phyloP scores from a whole-genome alignment of 1,284 basidiomycete genomes.

The Vanrija sp. region DNA sequence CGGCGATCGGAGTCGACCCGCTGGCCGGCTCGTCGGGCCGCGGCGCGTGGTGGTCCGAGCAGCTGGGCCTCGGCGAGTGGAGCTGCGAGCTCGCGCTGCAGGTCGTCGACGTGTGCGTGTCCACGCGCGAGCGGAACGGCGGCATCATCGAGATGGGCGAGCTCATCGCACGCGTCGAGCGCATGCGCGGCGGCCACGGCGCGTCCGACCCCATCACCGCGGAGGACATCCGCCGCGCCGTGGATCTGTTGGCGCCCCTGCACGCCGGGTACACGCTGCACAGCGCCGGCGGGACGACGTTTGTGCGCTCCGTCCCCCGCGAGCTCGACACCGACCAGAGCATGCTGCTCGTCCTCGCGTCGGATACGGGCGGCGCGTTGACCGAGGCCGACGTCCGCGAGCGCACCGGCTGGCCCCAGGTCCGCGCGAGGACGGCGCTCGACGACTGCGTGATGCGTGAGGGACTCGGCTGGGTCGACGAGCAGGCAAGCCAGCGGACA shows the following conservation, averaged over 20 bases:
- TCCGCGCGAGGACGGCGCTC: constrained; percentile 70
- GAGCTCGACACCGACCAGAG: constrained; percentile 80
- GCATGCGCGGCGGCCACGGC: constrained; percentile 55
- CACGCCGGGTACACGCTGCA: constrained; percentile 84
- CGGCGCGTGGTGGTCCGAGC: constrained; percentile 77
- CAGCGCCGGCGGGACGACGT: constrained; percentile 19
- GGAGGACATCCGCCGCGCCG: constrained; percentile 78
- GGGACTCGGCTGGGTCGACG: constrained; percentile 91
- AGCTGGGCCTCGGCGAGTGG: constrained; percentile 85
- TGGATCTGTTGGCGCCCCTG: constrained; percentile 81
- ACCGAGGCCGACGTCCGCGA: constrained; percentile 59
- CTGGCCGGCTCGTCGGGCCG: constrained; percentile 54
- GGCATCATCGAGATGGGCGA: constrained; percentile 88
- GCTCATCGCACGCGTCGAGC: constrained; percentile 70
- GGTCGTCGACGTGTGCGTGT: constrained; percentile 93
- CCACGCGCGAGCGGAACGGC: constrained; percentile 80
- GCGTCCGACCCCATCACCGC: constrained; percentile 56
- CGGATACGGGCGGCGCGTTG: constrained; percentile 56
- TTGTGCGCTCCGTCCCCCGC: constrained; percentile 48
- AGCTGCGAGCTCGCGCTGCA: constrained; percentile 94
- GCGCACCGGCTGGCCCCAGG: constrained; percentile 68
- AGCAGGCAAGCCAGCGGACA: constrained; percentile 57
- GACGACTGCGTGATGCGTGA: constrained; percentile 86
- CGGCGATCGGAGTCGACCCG: constrained; percentile 90
- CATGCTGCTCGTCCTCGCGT: constrained; percentile 68